phyloP scores from a whole-genome alignment of 1,284 basidiomycete genomes.

The Leccinum subrobustum region DNA sequence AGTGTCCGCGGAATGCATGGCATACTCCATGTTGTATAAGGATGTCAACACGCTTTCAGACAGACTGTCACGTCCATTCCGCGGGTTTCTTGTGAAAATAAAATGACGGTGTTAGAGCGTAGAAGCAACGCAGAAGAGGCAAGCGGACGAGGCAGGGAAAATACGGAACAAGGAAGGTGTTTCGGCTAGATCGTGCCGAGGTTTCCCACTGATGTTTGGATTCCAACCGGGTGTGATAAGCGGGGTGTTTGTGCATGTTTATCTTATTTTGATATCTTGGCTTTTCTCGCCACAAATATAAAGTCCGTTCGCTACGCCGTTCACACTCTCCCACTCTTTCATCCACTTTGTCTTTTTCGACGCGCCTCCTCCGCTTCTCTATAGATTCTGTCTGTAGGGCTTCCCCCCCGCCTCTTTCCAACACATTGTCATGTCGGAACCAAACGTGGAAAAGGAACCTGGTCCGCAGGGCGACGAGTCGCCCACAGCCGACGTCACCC shows the following conservation, averaged over 20 bases:
- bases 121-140: constrained; percentile 7
- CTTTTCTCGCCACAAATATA: constrained; percentile 33
- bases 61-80: background rate
- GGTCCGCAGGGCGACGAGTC: constrained; percentile 48
- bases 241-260: constrained; percentile 31
- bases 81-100: background rate
- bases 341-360: constrained; percentile 11
- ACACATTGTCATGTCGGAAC: constrained; percentile 35
- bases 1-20: background rate
- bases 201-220: constrained; percentile 27
- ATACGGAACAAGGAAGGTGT: constrained; percentile 10
- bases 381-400: constrained; percentile 25
- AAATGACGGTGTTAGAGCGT: constrained; percentile 24
- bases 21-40: background rate
- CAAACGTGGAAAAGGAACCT: constrained; percentile 61
- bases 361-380: too few relatives aligned
- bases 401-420: constrained; percentile 1
- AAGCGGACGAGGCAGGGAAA: constrained; percentile 13
- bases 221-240: constrained; percentile 23
- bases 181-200: constrained; percentile 22
- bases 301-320: constrained; percentile 32
- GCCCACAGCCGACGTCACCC: constrained; percentile 36
- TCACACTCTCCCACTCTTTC: constrained; percentile 34
- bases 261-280: constrained; percentile 26
- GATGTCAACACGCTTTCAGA: background rate